Base-by-base conservation (phyloP, 2,329 filamentous ascomycete genomes). In the Aureobasidium pullulans region DNA sequence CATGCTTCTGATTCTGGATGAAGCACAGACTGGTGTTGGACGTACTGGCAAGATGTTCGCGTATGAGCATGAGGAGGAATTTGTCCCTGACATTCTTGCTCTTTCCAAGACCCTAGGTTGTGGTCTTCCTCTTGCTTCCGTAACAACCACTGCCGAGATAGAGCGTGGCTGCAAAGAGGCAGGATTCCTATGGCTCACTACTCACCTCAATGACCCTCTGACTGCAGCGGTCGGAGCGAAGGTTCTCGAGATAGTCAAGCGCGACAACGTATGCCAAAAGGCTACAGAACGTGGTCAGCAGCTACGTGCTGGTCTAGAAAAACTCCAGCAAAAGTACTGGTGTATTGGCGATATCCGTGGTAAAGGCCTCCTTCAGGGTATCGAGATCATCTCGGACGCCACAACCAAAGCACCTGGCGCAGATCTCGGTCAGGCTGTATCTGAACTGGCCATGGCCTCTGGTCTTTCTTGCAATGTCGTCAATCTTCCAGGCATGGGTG, bases 1-100 rank as follows among this genome's bases (percentile, higher is more conserved):
- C 2, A 83, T 84, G 76, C 73, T 85, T 2, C 66, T 84, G 6
- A 84, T 85, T 47, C 68, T 84, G 15, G 82, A 85, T 62, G 83
- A 84, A 66, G 82, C 83, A 0, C 82, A 84, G 69, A 84, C 82
- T 0, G 82, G 79, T 0, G 73, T 85, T 2, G 81, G 82, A 0
- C 74, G 83, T 1, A 79, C 76, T 0, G 82, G 82, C 0, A 69
- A 79, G 1, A 81, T 86, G 75, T 84, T 85, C 53, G 84, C 82
- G 23, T 23, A 23, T 23, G 23, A 23, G 23, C 23, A 23, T 3
- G 1, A 70, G 34, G 34, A 36, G 13, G 34, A 8, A 36, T 36
- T 50, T 7, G 3, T 75, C 1, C 74, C 74, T 1, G 73, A 88
- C 64, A 84, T 87, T 37, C 69, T 69, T 31, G 63, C 66, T 5